Conservation (phyloP, 2,329 filamentous ascomycete genomes). For the Trichoderma sp. region DNA sequence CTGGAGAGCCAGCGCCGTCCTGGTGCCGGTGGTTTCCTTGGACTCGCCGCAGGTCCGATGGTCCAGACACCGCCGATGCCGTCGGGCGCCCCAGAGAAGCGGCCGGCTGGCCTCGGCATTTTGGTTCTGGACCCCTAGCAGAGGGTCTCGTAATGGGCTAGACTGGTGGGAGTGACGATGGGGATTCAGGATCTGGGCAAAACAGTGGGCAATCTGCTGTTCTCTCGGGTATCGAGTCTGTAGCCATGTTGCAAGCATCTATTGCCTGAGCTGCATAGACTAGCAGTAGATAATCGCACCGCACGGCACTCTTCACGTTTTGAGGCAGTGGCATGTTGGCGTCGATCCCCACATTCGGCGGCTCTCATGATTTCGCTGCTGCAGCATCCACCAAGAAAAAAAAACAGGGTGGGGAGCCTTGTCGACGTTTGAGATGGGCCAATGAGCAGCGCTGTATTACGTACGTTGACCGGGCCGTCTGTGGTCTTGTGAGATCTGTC, state of each 20-base stretch:
- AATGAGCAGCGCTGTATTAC: slow-evolving; percentile 15
- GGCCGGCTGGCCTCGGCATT: slow-evolving; percentile 27
- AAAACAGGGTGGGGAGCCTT: background rate
- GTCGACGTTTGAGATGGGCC: background rate
- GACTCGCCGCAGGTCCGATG: background rate
- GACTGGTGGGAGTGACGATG: background rate
- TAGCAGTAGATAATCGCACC: background rate
- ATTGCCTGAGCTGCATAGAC: background rate
- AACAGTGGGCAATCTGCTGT: background rate
- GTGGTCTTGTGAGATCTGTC: background rate
- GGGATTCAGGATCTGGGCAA: background rate
- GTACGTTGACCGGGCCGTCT: background rate
- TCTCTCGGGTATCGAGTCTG: background rate
- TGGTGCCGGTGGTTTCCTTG: slow-evolving; percentile 1
- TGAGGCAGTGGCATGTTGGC: background rate
- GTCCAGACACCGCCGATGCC: slow-evolving; percentile 1
- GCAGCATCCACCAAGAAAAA: background rate
- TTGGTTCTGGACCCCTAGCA: slow-evolving; percentile 6
- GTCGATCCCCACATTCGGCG: slow-evolving; percentile 3
- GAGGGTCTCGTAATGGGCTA: slow-evolving; percentile 13
- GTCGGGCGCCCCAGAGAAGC: slow-evolving; percentile 6
- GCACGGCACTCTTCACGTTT: background rate
- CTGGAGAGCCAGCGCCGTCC: slow-evolving; percentile 1
- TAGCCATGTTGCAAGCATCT: background rate
- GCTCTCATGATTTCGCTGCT: background rate